Evolutionary conservation across 495 filamentous ascomycete genomes (phyloP).

Genomic region (Aspergillus conjunctus): DNA sequence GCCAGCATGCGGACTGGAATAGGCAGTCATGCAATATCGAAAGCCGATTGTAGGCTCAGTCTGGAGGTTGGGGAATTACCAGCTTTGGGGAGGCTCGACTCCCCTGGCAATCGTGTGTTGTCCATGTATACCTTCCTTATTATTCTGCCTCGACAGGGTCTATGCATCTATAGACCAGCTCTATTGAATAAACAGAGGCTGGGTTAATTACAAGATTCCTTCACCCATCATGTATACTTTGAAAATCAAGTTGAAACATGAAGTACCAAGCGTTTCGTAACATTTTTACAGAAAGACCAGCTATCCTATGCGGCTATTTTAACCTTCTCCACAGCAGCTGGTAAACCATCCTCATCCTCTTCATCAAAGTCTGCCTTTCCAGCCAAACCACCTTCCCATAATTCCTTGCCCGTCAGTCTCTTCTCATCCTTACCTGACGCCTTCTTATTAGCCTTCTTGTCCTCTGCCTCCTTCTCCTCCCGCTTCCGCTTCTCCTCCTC

Average conservation of each 20-base stretch:
- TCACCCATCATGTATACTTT: too few relatives aligned
- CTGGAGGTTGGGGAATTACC: too few relatives aligned
- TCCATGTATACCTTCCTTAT: conserved; percentile 1
- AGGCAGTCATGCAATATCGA: too few relatives aligned
- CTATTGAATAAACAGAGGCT: not conserved
- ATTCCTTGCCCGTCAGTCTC: conserved; percentile 75
- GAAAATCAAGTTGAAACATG: too few relatives aligned
- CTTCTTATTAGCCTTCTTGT: conserved; percentile 70
- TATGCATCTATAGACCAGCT: not conserved
- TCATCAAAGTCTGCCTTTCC: conserved; percentile 77
- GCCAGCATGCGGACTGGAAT: too few relatives aligned
- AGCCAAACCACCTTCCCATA: conserved; percentile 83
- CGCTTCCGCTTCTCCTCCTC: conserved; percentile 62
- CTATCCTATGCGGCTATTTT: conserved; percentile 57
- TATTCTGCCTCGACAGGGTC: not conserved
- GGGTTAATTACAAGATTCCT: too few relatives aligned
- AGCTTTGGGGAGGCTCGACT: not conserved
- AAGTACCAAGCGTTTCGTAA: not conserved
- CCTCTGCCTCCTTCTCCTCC: conserved; percentile 73
- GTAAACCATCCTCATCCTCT: conserved; percentile 55
- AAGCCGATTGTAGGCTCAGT: too few relatives aligned
- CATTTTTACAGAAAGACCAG: not conserved
- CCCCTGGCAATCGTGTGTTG: not conserved
- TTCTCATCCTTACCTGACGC: conserved; percentile 56
- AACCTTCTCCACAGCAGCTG: conserved; percentile 64